Evolutionary conservation across 768 basidiomycete genomes (phyloP).

Genomic region (Suillus subluteus): DNA sequence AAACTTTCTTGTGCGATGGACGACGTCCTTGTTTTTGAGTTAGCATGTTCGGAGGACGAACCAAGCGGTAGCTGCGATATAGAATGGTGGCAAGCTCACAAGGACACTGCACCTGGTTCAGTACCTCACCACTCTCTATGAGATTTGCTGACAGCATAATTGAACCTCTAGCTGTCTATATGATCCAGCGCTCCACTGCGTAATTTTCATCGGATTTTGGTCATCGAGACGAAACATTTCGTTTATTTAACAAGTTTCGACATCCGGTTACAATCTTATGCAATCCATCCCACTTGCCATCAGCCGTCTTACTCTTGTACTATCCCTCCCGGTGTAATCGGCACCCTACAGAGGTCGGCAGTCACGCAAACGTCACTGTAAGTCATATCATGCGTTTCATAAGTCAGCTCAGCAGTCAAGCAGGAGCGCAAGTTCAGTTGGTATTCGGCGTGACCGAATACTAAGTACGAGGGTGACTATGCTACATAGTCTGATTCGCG

Average conservation of each 20-base stretch:
- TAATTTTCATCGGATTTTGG: background rate
- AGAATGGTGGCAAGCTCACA: background rate
- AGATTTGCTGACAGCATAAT: background rate
- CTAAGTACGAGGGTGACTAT: too few species aligned
- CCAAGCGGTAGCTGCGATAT: background rate
- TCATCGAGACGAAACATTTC: background rate
- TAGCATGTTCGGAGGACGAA: background rate
- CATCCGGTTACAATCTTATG: background rate
- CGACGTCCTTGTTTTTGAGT: conserved; percentile 4
- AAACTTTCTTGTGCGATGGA: conserved; percentile 6
- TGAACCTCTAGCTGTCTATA: background rate
- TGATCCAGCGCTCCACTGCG: background rate
- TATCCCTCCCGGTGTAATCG: too few species aligned
- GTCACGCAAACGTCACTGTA: too few species aligned
- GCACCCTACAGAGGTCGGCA: too few species aligned
- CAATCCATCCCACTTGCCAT: background rate
- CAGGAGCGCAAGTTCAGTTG: too few species aligned
- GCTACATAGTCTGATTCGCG: too few species aligned
- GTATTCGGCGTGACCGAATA: too few species aligned
- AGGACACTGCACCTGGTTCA: background rate
- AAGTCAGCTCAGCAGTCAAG: too few species aligned
- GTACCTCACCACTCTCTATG: background rate
- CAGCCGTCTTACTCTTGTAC: background rate
- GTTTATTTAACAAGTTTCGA: background rate
- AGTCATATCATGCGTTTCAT: too few species aligned